Evolutionary conservation across 331 rosid species (phyloP), one percentile per base, ranked within the genome.

Genomic region (Cucumis variabilis): DNA sequence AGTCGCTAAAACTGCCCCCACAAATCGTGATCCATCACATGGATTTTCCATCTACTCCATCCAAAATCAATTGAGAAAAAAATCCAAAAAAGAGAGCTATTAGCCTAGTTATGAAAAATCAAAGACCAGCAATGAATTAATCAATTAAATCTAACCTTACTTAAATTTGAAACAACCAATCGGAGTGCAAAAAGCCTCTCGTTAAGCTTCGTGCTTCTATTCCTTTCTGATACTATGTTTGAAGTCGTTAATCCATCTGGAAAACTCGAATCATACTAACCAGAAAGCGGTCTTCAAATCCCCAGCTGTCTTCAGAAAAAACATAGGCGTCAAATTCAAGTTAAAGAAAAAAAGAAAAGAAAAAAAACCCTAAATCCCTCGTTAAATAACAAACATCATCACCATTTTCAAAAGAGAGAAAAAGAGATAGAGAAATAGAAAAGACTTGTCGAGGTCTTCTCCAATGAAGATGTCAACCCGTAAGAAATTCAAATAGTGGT

Each of bases 151-250:
- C 24, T 75, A 60, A 93, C 99, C 99, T 97, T 97, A 93, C 94
- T 94, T 30, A 97, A 95, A 51, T 97, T 94, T 23, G 99, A 98
- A 86, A 97, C 99, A 88, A 94, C 98, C 3, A 98, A 91, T 90
- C 98, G 90, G n/a, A 97, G 98, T 2, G 98, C 98, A 30, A 96
- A 94, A 17, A 96, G 95, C 88, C 98, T 92, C 51, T 96, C 96
- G 55, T 97, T 97, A 33, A 97, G 98, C 88, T 94, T 97, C 94
- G 91, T 96, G 91, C 98, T 90, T 84, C 99, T 74, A 74, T 93
- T 96, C 87, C 98, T 93, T 93, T 96, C 98, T 5, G 98, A 95
- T 6, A 93, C 93, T 41, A 94, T 96, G 89, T 97, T 97, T 94
- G 98, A 96, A 0, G 98, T 94, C 37, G 89, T 89, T 33, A 96